Percentiles rank a stretch among this genome's conserved stretches.
Conservation (phyloP, 1,139 yeast species). For the Meyerozyma carpophila region DNA sequence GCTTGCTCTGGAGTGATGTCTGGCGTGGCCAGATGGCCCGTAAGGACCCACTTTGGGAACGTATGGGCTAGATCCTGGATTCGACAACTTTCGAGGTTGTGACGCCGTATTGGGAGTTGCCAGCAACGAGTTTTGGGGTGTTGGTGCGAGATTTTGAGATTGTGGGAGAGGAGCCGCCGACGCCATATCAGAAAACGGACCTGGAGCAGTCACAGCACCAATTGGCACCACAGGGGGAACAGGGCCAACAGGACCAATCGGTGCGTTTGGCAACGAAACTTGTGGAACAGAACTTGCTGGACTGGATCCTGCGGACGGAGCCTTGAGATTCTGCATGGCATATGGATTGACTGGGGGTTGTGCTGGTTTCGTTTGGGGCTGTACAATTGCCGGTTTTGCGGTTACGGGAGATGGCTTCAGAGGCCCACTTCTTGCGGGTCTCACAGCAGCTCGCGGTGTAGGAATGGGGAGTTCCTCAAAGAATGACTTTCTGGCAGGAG, state of each 20-base stretch:
- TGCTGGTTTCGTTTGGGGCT: slow-evolving; percentile 5
- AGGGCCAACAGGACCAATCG: neutral
- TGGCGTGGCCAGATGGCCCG: slow-evolving; percentile 33
- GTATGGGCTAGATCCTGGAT: slow-evolving; percentile 32
- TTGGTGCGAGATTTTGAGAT: neutral
- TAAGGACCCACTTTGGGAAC: slow-evolving; percentile 45
- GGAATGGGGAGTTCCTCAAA: slow-evolving; percentile 51
- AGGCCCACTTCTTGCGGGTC: slow-evolving; percentile 28
- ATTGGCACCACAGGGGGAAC: slow-evolving; percentile 6
- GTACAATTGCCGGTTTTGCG: slow-evolving; percentile 14
- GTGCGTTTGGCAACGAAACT: neutral
- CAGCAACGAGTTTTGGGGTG: slow-evolving; percentile 3
- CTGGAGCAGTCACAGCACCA: neutral
- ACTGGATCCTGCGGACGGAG: slow-evolving; percentile 7
- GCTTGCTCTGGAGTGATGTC: slow-evolving; percentile 39
- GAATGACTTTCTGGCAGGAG: slow-evolving; percentile 32
- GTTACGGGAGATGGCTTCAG: slow-evolving; percentile 1
- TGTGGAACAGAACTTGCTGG: slow-evolving; percentile 3
- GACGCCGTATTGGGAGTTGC: neutral
- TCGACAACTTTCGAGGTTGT: slow-evolving; percentile 4
- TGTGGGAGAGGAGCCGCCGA: slow-evolving; percentile 1
- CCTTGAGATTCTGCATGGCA: slow-evolving; percentile 4
- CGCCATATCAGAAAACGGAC: neutral
- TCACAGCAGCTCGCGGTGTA: slow-evolving; percentile 19
- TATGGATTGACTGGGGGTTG: slow-evolving; percentile 9